Conservation (phyloP, 164 flowering plant genomes). For the Akebia trifoliata region DNA sequence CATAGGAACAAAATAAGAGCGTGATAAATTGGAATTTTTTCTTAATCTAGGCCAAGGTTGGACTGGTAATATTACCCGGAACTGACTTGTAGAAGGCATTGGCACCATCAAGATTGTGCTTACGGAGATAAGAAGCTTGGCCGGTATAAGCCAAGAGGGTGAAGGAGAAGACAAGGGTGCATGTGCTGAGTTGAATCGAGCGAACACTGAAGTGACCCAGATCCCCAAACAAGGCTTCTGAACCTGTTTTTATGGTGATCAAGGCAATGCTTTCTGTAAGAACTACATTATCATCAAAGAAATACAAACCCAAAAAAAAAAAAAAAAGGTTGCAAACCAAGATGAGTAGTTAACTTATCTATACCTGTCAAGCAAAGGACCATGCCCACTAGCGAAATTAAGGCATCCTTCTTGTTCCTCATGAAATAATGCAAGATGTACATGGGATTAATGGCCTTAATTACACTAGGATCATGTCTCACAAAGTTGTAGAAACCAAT, state of each 20-base stretch:
- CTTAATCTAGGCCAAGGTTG: too few species aligned
- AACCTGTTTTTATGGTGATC: too few species aligned
- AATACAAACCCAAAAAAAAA: too few species aligned
- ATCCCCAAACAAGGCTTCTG: constrained; percentile 16
- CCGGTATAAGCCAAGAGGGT: constrained; percentile 16
- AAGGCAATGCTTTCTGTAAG: too few species aligned
- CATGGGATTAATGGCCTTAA: constrained; percentile 21
- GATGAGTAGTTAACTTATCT: neutral
- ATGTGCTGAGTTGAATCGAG: constrained; percentile 14
- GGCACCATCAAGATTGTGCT: neutral
- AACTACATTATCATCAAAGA: too few species aligned
- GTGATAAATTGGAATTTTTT: neutral
- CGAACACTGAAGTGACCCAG: constrained; percentile 12
- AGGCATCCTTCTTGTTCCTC: constrained; percentile 15
- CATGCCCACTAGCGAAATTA: constrained; percentile 24
- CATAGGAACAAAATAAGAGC: neutral
- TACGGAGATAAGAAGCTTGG: constrained; percentile 22
- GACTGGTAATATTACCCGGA: neutral
- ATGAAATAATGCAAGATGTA: constrained; percentile 20
- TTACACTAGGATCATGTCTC: constrained; percentile 18
- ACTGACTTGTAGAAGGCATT: constrained; percentile 6
- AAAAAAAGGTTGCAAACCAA: too few species aligned
- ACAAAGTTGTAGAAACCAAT: constrained; percentile 19
- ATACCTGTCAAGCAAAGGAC: constrained; percentile 22
- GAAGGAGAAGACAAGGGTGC: constrained; percentile 14